Evolutionary conservation across 257 asterid species (phyloP), one percentile per base, ranked within the genome.

Genomic region (Leonotis leonurus): DNA sequence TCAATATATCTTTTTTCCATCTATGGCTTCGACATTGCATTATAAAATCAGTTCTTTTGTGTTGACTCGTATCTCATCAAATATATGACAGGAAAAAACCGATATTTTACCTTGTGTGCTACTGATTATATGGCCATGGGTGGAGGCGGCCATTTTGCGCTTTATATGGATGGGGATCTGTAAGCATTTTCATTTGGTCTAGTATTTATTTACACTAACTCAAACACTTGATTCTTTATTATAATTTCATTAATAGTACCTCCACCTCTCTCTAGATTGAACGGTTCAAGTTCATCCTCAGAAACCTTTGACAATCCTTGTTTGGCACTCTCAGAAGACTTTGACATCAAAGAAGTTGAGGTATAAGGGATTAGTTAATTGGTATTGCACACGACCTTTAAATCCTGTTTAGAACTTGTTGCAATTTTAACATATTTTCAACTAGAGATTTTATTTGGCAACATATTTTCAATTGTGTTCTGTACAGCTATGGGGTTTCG

Each of bases 81-180:
- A 25, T 26, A 43, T 14, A 26, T 60, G 55, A 75, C 83, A 91
- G 96, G 98, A 59, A 56, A 76, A 55, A 91, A 91, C 70, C 94
- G 88, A 41, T 88, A 91, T 72, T 91, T 75, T 77, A 84, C 95
- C 48, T 61, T 88, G 83, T 91, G 98, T 85, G 72, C 85, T 22
- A 67, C 71, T 5, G 85, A 85, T 40, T 81, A 91, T 80, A 65
- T 92, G 74, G 98, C 98, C 75, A 72, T 88, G 85, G 98, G 98
- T 10, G 98, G 98, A 24, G 98, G 98, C 35, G 64, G 79, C 60
- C 95, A 89, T 79, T 92, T 92, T 79, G 97, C 95, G 7, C 90
- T 88, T 24, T 92, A 84, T 73, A 83, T 92, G 84, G 97, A 88
- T 37, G 83, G 79, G 14, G 98, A 89, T 66, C 79, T 89, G 98